phyloP scores from a whole-genome alignment of 2,329 filamentous ascomycete species.

The Penicillium thymicola region DNA sequence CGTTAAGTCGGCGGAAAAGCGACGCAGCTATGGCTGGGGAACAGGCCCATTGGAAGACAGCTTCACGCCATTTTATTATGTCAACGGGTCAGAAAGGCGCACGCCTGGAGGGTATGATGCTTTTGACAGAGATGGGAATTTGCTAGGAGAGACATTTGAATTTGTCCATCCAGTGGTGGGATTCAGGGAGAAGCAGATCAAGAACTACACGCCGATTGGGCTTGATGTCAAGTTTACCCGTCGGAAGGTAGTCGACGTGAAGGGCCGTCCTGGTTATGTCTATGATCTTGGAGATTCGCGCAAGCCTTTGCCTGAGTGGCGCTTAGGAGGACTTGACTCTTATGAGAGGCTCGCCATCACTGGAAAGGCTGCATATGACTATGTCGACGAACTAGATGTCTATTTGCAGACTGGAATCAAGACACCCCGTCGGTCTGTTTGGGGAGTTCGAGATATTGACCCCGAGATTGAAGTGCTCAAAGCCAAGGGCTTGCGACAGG shows the following conservation, averaged over 20 bases:
- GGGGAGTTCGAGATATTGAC: neutral
- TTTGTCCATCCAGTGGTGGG: constrained; percentile 21
- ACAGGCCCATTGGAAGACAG: constrained; percentile 12
- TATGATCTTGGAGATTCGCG: constrained; percentile 9
- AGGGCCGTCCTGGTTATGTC: constrained; percentile 8
- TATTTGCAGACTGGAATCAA: constrained; percentile 7
- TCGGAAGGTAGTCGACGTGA: constrained; percentile 3
- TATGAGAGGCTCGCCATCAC: constrained; percentile 19
- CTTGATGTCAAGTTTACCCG: constrained; percentile 9
- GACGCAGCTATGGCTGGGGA: constrained; percentile 16
- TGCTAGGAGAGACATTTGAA: constrained; percentile 16
- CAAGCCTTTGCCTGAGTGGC: constrained; percentile 17
- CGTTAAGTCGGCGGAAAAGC: neutral
- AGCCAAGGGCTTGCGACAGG: neutral
- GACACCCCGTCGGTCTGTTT: neutral
- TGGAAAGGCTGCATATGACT: constrained; percentile 11
- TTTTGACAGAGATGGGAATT: neutral
- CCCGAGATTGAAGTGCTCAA: neutral
- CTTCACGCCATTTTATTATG: constrained; percentile 15
- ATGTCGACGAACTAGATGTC: constrained; percentile 14
- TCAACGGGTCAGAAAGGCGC: constrained; percentile 14
- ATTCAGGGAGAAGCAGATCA: constrained; percentile 12
- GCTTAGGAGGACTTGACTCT: constrained; percentile 14
- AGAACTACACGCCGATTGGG: constrained; percentile 12
- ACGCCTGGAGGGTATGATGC: constrained; percentile 15